Base-by-base conservation (phyloP, 2,329 filamentous ascomycete species). In the Nectriaceae sp. region DNA sequence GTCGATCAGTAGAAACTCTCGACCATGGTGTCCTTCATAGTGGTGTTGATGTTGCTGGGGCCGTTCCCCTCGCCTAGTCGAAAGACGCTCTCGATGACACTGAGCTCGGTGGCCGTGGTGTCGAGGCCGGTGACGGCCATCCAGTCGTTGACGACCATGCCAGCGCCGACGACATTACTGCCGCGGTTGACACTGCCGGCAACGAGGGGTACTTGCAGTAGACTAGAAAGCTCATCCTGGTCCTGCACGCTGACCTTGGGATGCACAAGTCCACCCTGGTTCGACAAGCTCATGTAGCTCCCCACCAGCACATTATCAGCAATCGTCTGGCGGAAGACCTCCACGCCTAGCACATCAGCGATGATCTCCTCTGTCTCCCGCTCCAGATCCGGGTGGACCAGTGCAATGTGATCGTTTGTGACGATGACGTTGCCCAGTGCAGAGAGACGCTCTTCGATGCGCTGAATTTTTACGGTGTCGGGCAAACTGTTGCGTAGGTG, bases 321-420 rank as follows among this genome's bases (percentile, higher is more conserved):
- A 52, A 99, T 88, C 40, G 94, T 97, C 78, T 99, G 94, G 55
- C 90, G 79, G 76, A 94, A 95, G 11, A 94, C 89, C 71, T 95
- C 89, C 49, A 95, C 89, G 54, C 89, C 89, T 18, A 95, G 77
- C 50, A 96, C 90, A 69, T 99, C 94, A 63, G 94, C 90, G 67
- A 99, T 92, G 61, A 99, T 97, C 77, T 99, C 94, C 75, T 99
- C 94, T 15, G 92, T 97, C 78, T 99, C 94, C 54, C 93, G 88
- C 79, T 97, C 94, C 52, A 99, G 79, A 67, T 99, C 94, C 11
- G 94, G 94, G 70, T 99, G 94, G 53, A 97, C 86, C 38, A 99
- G 85, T 44, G 94, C 94, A 60, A 97, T 94, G 73, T 97, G 92
- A 74, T 99, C 94, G 73, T 97, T 97, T 65, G 85, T 84, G 65